Conservation (phyloP, 805 yeast genomes). For the Schizosaccharomyces pombe region DNA sequence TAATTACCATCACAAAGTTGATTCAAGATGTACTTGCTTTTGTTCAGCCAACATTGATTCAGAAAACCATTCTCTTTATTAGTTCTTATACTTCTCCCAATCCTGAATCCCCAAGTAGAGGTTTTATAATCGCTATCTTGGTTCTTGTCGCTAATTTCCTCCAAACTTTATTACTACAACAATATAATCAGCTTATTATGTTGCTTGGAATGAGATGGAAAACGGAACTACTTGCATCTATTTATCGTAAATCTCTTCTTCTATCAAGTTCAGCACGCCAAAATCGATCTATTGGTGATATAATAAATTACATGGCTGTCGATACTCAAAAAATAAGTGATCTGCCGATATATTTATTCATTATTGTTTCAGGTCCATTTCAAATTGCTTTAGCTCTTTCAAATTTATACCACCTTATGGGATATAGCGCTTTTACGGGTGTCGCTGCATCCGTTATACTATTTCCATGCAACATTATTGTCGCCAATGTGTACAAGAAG, state of each 20-base stretch:
- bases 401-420: constrained; percentile 51
- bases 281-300: constrained; percentile 48
- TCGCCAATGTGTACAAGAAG: constrained; percentile 42
- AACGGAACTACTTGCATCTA: constrained; percentile 37
- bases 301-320: constrained; percentile 51
- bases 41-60: constrained; percentile 65
- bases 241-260: constrained; percentile 45
- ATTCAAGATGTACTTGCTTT: constrained; percentile 61
- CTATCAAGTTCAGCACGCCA: constrained; percentile 42
- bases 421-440: constrained; percentile 82
- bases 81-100: constrained; percentile 20
- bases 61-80: constrained; percentile 38
- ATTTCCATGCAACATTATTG: constrained; percentile 56
- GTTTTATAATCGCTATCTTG: constrained; percentile 35
- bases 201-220: constrained; percentile 42
- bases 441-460: constrained; percentile 55
- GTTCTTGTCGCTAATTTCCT: constrained; percentile 40
- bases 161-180: constrained; percentile 42
- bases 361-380: constrained; percentile 84
- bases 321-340: constrained; percentile 47
- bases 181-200: constrained; percentile 29
- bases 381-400: constrained; percentile 58
- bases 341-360: constrained; percentile 49
- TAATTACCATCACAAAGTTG: constrained; percentile 52
- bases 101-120: constrained; percentile 25